phyloP scores from a whole-genome alignment of 306 rosid genomes.

The Quercus gilva region DNA sequence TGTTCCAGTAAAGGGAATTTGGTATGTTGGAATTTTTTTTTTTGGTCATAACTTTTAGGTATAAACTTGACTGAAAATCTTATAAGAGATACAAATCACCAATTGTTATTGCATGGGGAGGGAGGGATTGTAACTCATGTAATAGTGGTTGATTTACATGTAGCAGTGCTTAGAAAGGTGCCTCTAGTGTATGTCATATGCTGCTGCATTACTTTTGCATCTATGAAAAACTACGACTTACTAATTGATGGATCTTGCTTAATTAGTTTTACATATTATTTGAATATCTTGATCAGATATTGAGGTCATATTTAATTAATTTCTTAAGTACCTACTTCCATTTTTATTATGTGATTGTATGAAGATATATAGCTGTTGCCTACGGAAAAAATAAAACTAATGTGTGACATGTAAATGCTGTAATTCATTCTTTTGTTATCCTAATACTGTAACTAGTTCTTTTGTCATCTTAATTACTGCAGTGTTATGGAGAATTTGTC shows the following conservation, averaged over 20 bases:
- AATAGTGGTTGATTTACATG: not conserved
- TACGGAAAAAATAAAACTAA: not conserved
- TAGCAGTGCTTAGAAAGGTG: not conserved
- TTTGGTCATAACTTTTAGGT: not conserved
- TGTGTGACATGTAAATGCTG: not conserved
- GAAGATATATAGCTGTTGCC: not conserved
- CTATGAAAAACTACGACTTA: not conserved
- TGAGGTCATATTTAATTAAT: not conserved
- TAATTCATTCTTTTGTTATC: not conserved
- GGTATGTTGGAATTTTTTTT: not conserved
- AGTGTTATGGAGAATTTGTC: conserved; percentile 93
- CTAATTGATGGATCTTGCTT: not conserved
- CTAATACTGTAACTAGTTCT: not conserved
- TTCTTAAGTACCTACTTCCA: not conserved
- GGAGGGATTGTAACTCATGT: not conserved
- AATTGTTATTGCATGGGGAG: not conserved
- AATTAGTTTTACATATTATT: not conserved
- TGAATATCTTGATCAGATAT: not conserved
- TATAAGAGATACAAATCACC: not conserved
- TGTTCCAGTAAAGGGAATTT: not conserved
- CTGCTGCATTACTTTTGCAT: not conserved
- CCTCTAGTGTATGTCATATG: not conserved
- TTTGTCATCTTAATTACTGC: conserved; percentile 11
- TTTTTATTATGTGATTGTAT: not conserved
- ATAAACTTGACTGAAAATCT: not conserved